Conservation (phyloP, 495 filamentous ascomycete species). For the Penicillium paxilli region DNA sequence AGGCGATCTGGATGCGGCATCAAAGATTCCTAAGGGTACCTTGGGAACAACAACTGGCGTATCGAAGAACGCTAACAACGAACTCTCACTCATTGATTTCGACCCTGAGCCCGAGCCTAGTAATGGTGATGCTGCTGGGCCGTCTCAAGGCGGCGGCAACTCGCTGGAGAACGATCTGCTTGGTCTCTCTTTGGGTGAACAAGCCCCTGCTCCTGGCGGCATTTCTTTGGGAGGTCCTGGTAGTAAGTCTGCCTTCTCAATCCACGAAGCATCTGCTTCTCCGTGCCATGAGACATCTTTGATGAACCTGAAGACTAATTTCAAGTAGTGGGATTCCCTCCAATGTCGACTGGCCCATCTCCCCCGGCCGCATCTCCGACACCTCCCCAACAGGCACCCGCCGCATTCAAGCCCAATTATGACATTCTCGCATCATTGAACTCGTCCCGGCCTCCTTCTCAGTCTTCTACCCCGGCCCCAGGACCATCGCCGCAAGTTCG, state of each 20-base stretch:
- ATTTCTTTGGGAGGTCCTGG: slow-evolving; percentile 80
- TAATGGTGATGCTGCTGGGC: slow-evolving; percentile 45
- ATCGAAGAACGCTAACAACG: slow-evolving; percentile 73
- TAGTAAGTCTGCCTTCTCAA: slow-evolving; percentile 12
- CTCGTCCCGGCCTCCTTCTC: slow-evolving; percentile 45
- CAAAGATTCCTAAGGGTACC: slow-evolving; percentile 79
- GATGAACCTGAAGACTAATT: slow-evolving; percentile 20
- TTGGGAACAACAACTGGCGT: slow-evolving; percentile 70
- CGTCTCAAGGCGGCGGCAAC: slow-evolving; percentile 33
- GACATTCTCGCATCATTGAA: slow-evolving; percentile 59
- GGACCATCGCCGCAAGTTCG: slow-evolving; percentile 31
- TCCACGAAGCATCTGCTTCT: slow-evolving; percentile 34
- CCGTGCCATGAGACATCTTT: slow-evolving; percentile 37
- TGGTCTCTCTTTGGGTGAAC: slow-evolving; percentile 65
- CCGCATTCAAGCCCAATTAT: slow-evolving; percentile 53
- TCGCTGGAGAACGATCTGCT: slow-evolving; percentile 66
- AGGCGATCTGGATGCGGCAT: slow-evolving; percentile 87
- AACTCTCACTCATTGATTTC: slow-evolving; percentile 93
- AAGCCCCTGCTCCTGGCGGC: slow-evolving; percentile 65
- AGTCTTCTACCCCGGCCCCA: slow-evolving; percentile 49
- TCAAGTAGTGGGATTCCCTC: slow-evolving; percentile 28
- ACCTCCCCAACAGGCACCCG: slow-evolving; percentile 34
- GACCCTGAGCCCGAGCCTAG: slow-evolving; percentile 55
- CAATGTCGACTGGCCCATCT: slow-evolving; percentile 22
- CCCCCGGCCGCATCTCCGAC: slow-evolving; percentile 29